Percentiles rank a stretch among this genome's conserved stretches.
These are phyloP conservation scores for Kwoniella dejecticola DNA, from an alignment of 768 basidiomycete species.

Conservation along the genomic window DNA sequence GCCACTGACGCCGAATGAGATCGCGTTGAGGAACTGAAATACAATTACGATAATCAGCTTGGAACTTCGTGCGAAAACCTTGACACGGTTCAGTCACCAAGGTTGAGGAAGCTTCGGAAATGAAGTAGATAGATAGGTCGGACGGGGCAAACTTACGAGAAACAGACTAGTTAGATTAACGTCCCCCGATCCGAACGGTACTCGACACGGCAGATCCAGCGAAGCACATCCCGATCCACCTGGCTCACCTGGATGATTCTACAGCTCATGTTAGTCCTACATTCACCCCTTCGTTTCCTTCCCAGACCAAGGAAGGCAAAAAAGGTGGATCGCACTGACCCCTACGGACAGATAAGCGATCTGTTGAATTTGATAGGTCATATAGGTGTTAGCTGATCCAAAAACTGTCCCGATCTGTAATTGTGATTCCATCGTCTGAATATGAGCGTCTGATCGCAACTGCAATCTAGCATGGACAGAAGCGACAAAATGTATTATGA, in stretches of 20 bases:
- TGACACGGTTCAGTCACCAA: not conserved
- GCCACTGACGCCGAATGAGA: conserved; percentile 17
- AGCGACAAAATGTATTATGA: not conserved
- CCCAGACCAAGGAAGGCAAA: not conserved
- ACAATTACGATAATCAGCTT: no score
- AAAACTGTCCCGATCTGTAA: conserved; percentile 14
- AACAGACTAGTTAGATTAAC: conserved; percentile 19
- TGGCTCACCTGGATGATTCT: conserved; percentile 15
- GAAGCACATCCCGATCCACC: conserved; percentile 7
- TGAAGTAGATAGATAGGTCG: not conserved
- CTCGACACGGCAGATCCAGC: conserved; percentile 1
- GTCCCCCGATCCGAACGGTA: conserved; percentile 9
- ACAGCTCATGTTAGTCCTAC: not conserved
- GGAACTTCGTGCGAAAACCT: not conserved
- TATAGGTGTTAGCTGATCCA: conserved; percentile 10
- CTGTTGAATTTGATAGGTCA: conserved; percentile 16
- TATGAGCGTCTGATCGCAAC: not conserved
- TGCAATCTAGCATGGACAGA: not conserved
- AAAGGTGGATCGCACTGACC: not conserved
- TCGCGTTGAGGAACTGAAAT: conserved; percentile 17
- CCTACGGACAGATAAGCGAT: conserved; percentile 9
- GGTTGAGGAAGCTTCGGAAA: not conserved
- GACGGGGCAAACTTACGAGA: conserved; percentile 1
- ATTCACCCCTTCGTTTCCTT: not conserved
- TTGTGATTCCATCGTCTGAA: not conserved